Base-by-base conservation (phyloP, 805 yeast species). In the Monosporozyma siamensis region DNA sequence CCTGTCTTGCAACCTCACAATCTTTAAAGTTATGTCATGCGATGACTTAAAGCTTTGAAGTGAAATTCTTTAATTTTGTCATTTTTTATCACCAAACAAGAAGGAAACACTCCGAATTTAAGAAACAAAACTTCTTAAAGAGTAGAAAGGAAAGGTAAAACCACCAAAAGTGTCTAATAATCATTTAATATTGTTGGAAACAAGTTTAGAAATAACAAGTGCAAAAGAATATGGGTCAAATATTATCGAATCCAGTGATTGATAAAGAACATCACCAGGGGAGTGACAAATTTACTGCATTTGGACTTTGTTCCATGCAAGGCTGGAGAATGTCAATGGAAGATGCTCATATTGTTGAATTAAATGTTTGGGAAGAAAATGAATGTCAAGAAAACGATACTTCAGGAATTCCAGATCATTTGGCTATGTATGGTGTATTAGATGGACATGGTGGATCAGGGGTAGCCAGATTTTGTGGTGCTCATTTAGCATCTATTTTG, bases 311-410 rank as follows among this genome's bases (percentile, higher is more conserved):
- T 23, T 80, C 90, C 47, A 90, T 90, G 97, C 98, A 90, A 68
- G 98, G 98, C n/a, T 90, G 98, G 98, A 79, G 98, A 67, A 80
- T 87, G 59, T 77, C 84, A 48, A 90, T 90, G 98, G 98, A 90
- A 63, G 98, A 90, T 64, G 80, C 96, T 7, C 97, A 90, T 63
- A 77, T 88, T 37, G 75, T 76, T 37, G 53, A 55, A 43, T 52
- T 56, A 31, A 37, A 37, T 18, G 32, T 23, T 18, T 20, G 29
- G 23, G 39, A 37, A 37, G 15, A 23, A 8, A 17, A 34, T 17
- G 22, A 32, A 18, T 11, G n/a, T n/a, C 4, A 15, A 12, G 35
- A 46, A 4, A 58, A 55, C 14, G 54, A 55, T 24, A 49, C 12
- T 1, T 10, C 17, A 17, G 25, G 23, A 12, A 32, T n/a, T n/a